Evolutionary conservation across 495 filamentous ascomycete species (phyloP).

Genomic region (Articulospora tetracladia): DNA sequence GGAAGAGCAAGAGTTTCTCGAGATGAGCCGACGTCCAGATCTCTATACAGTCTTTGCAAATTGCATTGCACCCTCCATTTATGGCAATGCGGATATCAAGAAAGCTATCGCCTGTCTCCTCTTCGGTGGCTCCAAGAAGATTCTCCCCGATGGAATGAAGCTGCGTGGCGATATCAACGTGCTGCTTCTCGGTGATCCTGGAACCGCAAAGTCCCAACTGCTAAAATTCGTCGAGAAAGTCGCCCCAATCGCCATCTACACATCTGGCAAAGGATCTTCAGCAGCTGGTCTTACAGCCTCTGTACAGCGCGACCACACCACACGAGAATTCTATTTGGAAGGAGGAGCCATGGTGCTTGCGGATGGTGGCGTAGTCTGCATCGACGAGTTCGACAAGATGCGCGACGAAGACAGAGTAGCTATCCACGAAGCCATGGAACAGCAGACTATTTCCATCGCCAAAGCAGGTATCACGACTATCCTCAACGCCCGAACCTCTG

Average conservation of each 20-base stretch:
- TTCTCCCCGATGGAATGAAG: slow-evolving; percentile 97
- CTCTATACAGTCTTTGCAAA: slow-evolving; percentile 85
- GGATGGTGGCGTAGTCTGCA: slow-evolving; percentile 96
- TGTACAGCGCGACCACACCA: slow-evolving; percentile 86
- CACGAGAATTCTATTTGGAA: slow-evolving; percentile 96
- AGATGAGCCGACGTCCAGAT: slow-evolving; percentile 86
- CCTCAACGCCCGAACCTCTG: slow-evolving; percentile 91
- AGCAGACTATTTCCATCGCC: slow-evolving; percentile 99
- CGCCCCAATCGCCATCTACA: slow-evolving; percentile 97
- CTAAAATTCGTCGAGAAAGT: slow-evolving; percentile 98
- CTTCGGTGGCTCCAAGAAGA: slow-evolving; percentile 96
- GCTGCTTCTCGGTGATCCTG: slow-evolving; percentile 92
- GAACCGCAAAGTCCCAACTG: slow-evolving; percentile 97
- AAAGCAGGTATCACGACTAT: slow-evolving; percentile 99
- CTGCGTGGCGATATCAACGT: slow-evolving; percentile 99
- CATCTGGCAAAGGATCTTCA: slow-evolving; percentile 97
- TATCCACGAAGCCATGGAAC: slow-evolving; percentile 99
- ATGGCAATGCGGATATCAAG: slow-evolving; percentile 94
- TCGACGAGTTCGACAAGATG: slow-evolving; percentile 99
- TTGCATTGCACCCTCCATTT: slow-evolving; percentile 97
- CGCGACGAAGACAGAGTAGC: slow-evolving; percentile 97
- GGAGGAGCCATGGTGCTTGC: slow-evolving; percentile 99
- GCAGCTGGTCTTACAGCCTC: slow-evolving; percentile 98
- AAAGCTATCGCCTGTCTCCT: slow-evolving; percentile 97
- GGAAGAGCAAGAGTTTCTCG: slow-evolving; percentile 96